Percentiles rank a stretch among this genome's conserved stretches.
These are phyloP conservation scores for Pythium coloratum DNA, from an alignment of 352 stramenopile genomes.

Conservation along the genomic window DNA sequence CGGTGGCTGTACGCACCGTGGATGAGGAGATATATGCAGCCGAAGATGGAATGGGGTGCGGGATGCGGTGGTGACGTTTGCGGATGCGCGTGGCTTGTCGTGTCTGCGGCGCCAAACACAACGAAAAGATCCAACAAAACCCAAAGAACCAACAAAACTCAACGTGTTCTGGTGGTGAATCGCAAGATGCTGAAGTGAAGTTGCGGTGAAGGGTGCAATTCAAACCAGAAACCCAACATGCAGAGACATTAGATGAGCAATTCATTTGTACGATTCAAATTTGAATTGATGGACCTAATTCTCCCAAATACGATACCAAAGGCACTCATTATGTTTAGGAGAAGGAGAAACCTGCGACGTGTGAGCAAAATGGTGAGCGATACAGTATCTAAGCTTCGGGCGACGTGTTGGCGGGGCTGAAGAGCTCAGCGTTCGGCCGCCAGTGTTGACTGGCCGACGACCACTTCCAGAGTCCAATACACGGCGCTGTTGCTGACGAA, in stretches of 20 bases:
- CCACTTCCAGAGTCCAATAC: no score
- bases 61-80: background rate
- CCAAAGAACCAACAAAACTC: background rate
- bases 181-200: background rate
- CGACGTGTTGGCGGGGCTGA: no score
- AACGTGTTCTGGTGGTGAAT: background rate
- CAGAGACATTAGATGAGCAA: background rate
- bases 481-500: no score
- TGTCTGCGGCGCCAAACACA: background rate
- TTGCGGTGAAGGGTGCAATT: background rate
- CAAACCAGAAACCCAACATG: background rate
- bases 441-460: no score
- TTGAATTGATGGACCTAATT: background rate
- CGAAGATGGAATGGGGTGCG: background rate
- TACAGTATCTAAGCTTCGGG: no score
- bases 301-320: no score
- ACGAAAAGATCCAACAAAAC: conserved; percentile 1
- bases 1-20: background rate
- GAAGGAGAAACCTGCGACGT: no score
- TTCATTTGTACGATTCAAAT: background rate
- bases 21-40: background rate
- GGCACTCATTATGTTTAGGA: no score
- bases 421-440: no score
- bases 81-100: background rate
- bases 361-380: no score